phyloP scores from a whole-genome alignment of 257 asterid species.

The Haberlea rhodopensis region DNA sequence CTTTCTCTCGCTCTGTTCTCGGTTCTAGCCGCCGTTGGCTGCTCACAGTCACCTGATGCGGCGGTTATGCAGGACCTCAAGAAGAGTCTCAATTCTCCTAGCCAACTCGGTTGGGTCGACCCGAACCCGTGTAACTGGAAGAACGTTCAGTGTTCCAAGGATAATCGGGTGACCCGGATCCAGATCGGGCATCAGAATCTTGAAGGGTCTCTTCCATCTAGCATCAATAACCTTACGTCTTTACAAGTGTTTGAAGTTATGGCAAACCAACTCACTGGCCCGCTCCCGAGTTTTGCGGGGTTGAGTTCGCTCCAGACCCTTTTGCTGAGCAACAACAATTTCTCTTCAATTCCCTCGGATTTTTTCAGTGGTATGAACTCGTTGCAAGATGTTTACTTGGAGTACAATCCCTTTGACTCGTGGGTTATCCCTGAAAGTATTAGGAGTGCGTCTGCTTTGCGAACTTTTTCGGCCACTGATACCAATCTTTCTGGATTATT shows the following conservation, averaged over 20 bases:
- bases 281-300: constrained; percentile 43
- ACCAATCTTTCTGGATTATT: constrained; percentile 34
- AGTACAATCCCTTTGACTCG: constrained; percentile 33
- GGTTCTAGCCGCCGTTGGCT: background rate
- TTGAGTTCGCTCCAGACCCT: constrained; percentile 31
- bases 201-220: background rate
- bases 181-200: constrained; percentile 25
- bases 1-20: background rate
- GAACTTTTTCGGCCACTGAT: constrained; percentile 32
- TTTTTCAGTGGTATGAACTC: constrained; percentile 48
- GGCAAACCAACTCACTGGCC: constrained; percentile 33
- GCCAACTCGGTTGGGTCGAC: constrained; percentile 19
- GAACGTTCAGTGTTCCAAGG: constrained; percentile 19
- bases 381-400: constrained; percentile 31
- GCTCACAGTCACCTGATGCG: background rate
- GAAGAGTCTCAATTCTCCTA: background rate
- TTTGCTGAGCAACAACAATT: constrained; percentile 31
- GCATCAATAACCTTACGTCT: constrained; percentile 17
- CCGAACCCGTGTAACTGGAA: constrained; percentile 24
- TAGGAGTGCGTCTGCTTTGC: constrained; percentile 25
- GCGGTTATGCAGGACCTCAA: background rate
- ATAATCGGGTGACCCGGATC: constrained; percentile 31
- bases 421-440: constrained; percentile 40
- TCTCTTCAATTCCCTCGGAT: constrained; percentile 37
- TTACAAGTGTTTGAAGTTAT: constrained; percentile 35